A percentile compares a stretch with the other conserved stretches of the same genome.
These are phyloP conservation scores for Coemansia sp. DNA, from an alignment of 192 early-diverging fungal genomes.

Conservation along the genomic window DNA sequence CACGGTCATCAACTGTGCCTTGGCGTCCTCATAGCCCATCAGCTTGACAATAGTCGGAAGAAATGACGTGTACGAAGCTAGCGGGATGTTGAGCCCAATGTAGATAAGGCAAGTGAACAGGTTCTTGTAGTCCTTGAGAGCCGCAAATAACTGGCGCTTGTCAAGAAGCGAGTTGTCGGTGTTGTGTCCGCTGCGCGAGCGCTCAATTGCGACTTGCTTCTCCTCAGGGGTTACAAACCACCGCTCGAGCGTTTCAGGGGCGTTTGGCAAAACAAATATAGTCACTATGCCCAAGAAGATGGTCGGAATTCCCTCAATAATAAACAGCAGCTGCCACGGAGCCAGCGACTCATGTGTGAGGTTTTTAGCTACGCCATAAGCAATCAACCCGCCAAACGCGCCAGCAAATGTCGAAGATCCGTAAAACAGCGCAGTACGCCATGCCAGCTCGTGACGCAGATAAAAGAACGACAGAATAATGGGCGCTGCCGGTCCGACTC, in stretches of 20 bases:
- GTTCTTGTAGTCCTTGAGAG: slow-evolving; percentile 56
- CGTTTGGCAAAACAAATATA: slow-evolving; percentile 57
- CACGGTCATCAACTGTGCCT: slow-evolving; percentile 57
- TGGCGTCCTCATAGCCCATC: slow-evolving; percentile 59
- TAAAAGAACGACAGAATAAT: slow-evolving; percentile 75
- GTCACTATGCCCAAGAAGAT: slow-evolving; percentile 59
- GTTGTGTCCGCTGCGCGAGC: slow-evolving; percentile 50
- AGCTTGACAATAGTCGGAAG: slow-evolving; percentile 69
- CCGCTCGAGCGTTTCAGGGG: slow-evolving; percentile 47
- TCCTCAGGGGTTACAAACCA: slow-evolving; percentile 57
- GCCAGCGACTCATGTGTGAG: slow-evolving; percentile 55
- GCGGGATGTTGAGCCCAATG: slow-evolving; percentile 63
- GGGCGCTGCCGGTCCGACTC: slow-evolving; percentile 70
- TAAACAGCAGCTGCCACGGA: slow-evolving; percentile 73
- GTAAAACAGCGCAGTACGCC: slow-evolving; percentile 67
- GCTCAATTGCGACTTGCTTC: slow-evolving; percentile 53
- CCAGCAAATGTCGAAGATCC: slow-evolving; percentile 71
- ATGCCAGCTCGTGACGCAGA: slow-evolving; percentile 62
- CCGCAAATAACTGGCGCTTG: slow-evolving; percentile 51
- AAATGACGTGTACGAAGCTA: slow-evolving; percentile 67
- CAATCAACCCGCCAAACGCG: slow-evolving; percentile 71
- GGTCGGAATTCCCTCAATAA: slow-evolving; percentile 66
- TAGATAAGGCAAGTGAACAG: slow-evolving; percentile 60
- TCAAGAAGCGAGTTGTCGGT: slow-evolving; percentile 32
- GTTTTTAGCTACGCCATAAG: slow-evolving; percentile 63